These are phyloP conservation scores for Wilhelminamyces savonicus DNA, from an alignment of 805 yeast species.

Conservation along the genomic window DNA sequence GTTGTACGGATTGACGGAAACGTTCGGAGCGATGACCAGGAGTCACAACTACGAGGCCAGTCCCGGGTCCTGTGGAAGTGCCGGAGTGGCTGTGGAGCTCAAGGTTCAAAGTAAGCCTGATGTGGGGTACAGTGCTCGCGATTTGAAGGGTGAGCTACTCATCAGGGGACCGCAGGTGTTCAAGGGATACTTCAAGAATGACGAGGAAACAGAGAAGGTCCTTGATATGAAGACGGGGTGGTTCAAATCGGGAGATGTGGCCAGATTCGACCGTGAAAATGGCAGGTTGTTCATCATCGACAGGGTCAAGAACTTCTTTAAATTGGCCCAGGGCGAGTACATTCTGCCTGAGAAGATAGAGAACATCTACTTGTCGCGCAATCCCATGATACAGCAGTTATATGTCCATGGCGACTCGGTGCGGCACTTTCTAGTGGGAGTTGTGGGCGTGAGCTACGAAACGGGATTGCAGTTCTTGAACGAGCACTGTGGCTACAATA, in stretches of 20 bases:
- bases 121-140: slow-evolving; percentile 13
- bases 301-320: slow-evolving; percentile 75
- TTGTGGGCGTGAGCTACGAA: slow-evolving; percentile 56
- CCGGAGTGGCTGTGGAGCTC: slow-evolving; percentile 13
- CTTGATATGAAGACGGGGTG: slow-evolving; percentile 42
- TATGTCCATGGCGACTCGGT: slow-evolving; percentile 62
- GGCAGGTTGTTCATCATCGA: slow-evolving; percentile 63
- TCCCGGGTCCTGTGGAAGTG: slow-evolving; percentile 22
- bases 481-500: slow-evolving; percentile 8
- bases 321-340: slow-evolving; percentile 48
- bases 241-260: slow-evolving; percentile 63
- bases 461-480: slow-evolving; percentile 11
- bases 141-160: slow-evolving; percentile 45
- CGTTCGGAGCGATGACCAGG: slow-evolving; percentile 15
- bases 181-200: slow-evolving; percentile 43
- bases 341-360: slow-evolving; percentile 75
- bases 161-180: slow-evolving; percentile 53
- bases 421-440: slow-evolving; percentile 50
- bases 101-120: slow-evolving; percentile 10
- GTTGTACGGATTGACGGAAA: slow-evolving; percentile 13
- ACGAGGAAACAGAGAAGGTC: slow-evolving; percentile 40
- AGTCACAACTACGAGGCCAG: slow-evolving; percentile 11
- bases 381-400: slow-evolving; percentile 45
- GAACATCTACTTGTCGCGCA: slow-evolving; percentile 49
- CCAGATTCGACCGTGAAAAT: slow-evolving; percentile 35